Evolutionary conservation across 768 basidiomycete genomes (phyloP).

Genomic region (Psilocybe tampanensis): DNA sequence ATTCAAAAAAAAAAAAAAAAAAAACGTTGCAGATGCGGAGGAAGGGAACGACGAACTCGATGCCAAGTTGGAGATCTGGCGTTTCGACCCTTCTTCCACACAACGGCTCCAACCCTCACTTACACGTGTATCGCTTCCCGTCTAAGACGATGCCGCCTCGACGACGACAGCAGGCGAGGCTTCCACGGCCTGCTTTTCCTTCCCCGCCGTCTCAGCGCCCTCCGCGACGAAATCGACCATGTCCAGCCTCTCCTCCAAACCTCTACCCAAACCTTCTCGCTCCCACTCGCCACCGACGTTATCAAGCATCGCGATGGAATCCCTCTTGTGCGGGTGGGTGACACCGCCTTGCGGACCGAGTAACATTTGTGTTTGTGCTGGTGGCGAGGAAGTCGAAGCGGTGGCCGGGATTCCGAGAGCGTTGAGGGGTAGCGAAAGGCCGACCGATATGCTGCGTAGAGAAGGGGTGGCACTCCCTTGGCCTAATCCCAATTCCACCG

Average conservation of each 20-base stretch:
- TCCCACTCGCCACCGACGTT: conserved; percentile 88
- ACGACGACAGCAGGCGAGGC: no score
- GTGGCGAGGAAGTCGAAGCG: background rate
- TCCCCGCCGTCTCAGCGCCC: no score
- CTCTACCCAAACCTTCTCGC: conserved; percentile 78
- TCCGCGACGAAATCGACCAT: background rate
- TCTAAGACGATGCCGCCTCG: no score
- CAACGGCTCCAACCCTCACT: no score
- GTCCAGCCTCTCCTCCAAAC: conserved; percentile 83
- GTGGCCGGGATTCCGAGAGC: background rate
- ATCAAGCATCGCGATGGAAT: conserved; percentile 50
- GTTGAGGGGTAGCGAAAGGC: background rate
- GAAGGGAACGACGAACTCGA: no score
- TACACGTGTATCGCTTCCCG: no score
- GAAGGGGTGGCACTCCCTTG: background rate
- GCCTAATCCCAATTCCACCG: background rate
- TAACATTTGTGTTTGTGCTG: background rate
- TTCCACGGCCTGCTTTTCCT: no score
- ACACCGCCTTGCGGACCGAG: conserved; percentile 26
- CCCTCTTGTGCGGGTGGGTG: conserved; percentile 29
- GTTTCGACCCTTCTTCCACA: no score
- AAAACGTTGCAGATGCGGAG: no score
- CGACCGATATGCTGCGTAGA: background rate
- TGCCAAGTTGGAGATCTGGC: no score
- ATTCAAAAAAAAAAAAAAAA: no score